Conservation (phyloP, 345 rosid species). For the Rhodomyrtus tomentosa region DNA sequence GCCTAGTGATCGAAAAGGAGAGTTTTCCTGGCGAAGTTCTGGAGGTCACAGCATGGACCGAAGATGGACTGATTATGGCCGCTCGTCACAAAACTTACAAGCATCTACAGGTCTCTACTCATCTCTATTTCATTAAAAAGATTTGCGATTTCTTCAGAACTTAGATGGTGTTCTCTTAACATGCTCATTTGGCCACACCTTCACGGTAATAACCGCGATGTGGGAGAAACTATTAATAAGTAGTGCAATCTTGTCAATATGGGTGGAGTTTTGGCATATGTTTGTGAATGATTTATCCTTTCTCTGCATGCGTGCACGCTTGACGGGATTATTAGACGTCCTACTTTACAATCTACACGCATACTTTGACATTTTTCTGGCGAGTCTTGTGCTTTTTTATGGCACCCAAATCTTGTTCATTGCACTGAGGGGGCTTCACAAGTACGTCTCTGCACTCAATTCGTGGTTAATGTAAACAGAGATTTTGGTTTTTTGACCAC, state of each 20-base stretch:
- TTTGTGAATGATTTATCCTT: not conserved
- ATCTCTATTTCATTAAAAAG: not conserved
- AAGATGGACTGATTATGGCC: constrained; percentile 90
- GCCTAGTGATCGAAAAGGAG: constrained; percentile 75
- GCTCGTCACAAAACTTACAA: constrained; percentile 78
- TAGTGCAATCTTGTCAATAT: not conserved
- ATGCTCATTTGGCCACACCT: not conserved
- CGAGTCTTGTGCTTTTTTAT: not conserved
- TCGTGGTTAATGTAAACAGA: not conserved
- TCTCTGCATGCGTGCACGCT: not conserved
- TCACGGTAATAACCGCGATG: not conserved
- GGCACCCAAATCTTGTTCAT: not conserved
- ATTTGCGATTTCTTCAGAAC: not conserved
- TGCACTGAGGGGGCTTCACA: not conserved
- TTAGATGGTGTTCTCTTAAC: not conserved
- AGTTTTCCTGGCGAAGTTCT: constrained; percentile 62
- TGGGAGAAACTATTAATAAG: not conserved
- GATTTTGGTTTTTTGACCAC: not conserved
- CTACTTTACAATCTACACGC: not conserved
- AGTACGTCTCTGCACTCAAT: not conserved
- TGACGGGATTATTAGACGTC: not conserved
- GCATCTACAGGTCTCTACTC: constrained; percentile 53
- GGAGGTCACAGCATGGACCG: constrained; percentile 92
- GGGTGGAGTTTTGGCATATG: not conserved
- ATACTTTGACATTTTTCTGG: not conserved